phyloP scores from a whole-genome alignment of 306 rosid species.

The Cucumis hystrix region DNA sequence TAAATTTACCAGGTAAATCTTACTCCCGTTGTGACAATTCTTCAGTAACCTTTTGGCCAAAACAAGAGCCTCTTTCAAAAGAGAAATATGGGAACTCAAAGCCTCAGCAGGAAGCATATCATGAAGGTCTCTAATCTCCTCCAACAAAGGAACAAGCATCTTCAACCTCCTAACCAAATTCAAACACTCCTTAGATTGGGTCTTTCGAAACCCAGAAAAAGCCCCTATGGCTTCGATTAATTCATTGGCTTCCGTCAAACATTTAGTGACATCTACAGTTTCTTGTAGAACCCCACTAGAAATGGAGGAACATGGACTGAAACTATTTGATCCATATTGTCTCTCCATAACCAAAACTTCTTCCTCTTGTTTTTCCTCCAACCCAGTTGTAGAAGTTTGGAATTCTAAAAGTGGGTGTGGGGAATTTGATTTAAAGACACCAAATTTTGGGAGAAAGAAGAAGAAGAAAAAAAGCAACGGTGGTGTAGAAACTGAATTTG shows the following conservation, averaged over 20 bases:
- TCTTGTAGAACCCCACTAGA: background rate
- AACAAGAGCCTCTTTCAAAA: constrained; percentile 37
- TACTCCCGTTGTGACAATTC: constrained; percentile 65
- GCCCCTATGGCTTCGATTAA: constrained; percentile 32
- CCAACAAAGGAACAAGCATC: constrained; percentile 49
- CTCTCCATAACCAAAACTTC: background rate
- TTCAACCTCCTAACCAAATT: constrained; percentile 60
- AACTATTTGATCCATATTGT: background rate
- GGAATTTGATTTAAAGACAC: background rate
- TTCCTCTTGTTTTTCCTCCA: background rate
- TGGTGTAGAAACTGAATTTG: background rate
- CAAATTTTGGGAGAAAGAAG: background rate
- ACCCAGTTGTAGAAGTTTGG: background rate
- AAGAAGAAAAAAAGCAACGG: background rate
- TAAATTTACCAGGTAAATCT: constrained; percentile 45
- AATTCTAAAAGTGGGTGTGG: background rate
- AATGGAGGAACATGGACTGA: background rate
- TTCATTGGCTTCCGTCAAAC: constrained; percentile 25
- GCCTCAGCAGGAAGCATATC: constrained; percentile 4
- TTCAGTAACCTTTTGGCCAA: constrained; percentile 43
- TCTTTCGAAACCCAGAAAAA: constrained; percentile 27
- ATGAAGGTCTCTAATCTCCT: constrained; percentile 52
- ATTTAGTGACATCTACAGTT: constrained; percentile 17
- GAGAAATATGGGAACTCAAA: constrained; percentile 11
- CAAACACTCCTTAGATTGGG: constrained; percentile 45